Evolutionary conservation across 140 eudicot genomes (phyloP), one percentile per base, ranked within the genome.

Genomic region (Artemisia princeps): DNA sequence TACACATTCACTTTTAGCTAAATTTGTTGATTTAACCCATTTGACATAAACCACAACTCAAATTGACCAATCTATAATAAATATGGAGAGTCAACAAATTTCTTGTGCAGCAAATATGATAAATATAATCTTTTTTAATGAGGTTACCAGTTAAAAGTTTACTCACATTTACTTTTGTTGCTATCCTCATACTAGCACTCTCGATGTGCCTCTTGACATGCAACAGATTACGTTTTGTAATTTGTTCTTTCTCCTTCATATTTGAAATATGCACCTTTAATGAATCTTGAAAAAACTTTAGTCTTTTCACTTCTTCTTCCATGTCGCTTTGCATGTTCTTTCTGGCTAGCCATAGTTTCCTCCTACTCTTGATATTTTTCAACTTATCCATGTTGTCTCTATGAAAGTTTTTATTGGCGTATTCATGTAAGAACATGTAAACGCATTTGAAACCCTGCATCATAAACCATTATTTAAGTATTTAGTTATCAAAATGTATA

Each of bases 281-380:
- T 16, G 33, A 16, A 45, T 63, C 23, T 17, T 54, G 80, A 20
- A 68, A 71, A 62, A 62, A 72, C 71, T 17, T 49, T 17, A 76
- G 68, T 33, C 69, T 71, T 49, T 54, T 48, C 64, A 70, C 10
- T 60, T 62, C 76, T 54, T 60, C 63, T 22, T 60, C 68, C 51
- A 62, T 76, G 59, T 64, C 73, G 20, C 44, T 60, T 44, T 62
- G 68, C 60, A 70, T 59, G 62, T 70, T 76, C 64, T 52, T 76
- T 73, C 55, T 64, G 13, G 45, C 33, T 2, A 11, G 52, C 6
- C 15, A 14, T 55, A 64, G 58, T 63, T 65, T 63, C 10, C 16
- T 60, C 60, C 20, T 63, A 55, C 65, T 70, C 63, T 20, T 70
- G 42, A 76, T 70, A 51, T 70, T 28, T 42, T 76, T 76, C 6